Percentiles rank a stretch among this genome's conserved stretches.
These are phyloP conservation scores for Leishmania mexicana DNA, from an alignment of 208 protist genomes.

Conservation along the genomic window DNA sequence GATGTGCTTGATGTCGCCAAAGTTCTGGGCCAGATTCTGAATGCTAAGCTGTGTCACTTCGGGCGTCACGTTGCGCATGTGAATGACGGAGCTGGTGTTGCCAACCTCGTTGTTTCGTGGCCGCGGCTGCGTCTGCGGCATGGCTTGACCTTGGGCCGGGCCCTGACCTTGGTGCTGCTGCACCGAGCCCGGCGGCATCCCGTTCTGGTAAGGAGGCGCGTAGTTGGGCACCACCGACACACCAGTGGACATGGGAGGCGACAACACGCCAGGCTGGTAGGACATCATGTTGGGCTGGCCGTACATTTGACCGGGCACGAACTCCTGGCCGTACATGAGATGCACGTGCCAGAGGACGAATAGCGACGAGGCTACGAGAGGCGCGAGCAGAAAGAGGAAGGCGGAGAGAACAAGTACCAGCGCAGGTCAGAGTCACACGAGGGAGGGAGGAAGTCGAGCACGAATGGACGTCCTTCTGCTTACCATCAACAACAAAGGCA, in stretches of 20 bases:
- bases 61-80: slow-evolving; percentile 92
- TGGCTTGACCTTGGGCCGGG: slow-evolving; percentile 13
- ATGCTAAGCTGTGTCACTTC: slow-evolving; percentile 92
- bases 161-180: slow-evolving; percentile 23
- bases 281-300: slow-evolving; percentile 74
- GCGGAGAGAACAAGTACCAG: background rate
- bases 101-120: slow-evolving; percentile 90
- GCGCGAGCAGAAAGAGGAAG: background rate
- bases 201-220: slow-evolving; percentile 34
- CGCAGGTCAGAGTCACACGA: background rate
- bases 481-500: slow-evolving; percentile 1
- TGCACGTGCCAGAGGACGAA: background rate
- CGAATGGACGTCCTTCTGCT: slow-evolving; percentile 2
- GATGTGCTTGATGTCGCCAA: slow-evolving; percentile 92
- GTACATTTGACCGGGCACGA: slow-evolving; percentile 71
- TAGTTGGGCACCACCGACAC: slow-evolving; percentile 58
- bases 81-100: slow-evolving; percentile 81
- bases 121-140: slow-evolving; percentile 27
- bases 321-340: slow-evolving; percentile 80
- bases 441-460: background rate
- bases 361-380: background rate
- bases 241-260: slow-evolving; percentile 36
- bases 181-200: slow-evolving; percentile 21
- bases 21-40: slow-evolving; percentile 84
- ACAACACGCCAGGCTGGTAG: slow-evolving; percentile 44